These are phyloP conservation scores for Fusarium sacchari DNA, from an alignment of 2,329 filamentous ascomycete species.

Conservation along the genomic window DNA sequence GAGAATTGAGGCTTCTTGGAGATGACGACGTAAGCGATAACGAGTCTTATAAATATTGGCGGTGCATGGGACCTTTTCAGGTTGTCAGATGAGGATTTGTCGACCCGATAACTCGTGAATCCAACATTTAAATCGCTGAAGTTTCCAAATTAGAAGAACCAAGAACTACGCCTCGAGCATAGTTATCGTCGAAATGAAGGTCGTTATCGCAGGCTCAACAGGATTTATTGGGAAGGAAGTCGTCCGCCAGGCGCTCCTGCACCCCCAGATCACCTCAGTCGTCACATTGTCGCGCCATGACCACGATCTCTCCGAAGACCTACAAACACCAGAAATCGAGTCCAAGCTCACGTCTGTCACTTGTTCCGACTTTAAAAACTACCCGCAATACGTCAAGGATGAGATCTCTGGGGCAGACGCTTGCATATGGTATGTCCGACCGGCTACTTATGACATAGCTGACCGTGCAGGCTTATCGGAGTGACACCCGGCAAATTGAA, in stretches of 20 bases:
- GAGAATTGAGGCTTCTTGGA: not conserved
- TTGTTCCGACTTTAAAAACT: slow-evolving; percentile 53
- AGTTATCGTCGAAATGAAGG: slow-evolving; percentile 50
- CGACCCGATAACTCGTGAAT: not conserved
- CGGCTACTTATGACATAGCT: not conserved
- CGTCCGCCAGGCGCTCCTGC: slow-evolving; percentile 54
- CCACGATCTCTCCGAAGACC: slow-evolving; percentile 41
- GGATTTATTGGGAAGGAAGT: slow-evolving; percentile 56
- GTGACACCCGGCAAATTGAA: slow-evolving; percentile 52
- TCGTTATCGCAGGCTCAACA: slow-evolving; percentile 55
- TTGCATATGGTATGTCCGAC: slow-evolving; percentile 52
- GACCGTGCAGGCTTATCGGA: slow-evolving; percentile 46
- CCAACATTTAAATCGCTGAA: not conserved
- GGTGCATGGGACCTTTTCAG: not conserved
- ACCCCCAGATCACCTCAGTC: slow-evolving; percentile 51
- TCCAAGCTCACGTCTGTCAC: slow-evolving; percentile 54
- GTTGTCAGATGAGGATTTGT: too few species aligned
- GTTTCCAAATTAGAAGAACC: not conserved
- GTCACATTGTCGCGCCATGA: slow-evolving; percentile 54
- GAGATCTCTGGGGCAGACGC: slow-evolving; percentile 54
- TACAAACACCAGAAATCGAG: slow-evolving; percentile 36
- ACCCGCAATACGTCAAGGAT: slow-evolving; percentile 51
- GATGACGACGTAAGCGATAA: not conserved
- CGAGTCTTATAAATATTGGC: not conserved
- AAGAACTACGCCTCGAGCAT: not conserved